Base-by-base conservation (phyloP, 805 yeast species). In the Yarrowia hollandica region DNA sequence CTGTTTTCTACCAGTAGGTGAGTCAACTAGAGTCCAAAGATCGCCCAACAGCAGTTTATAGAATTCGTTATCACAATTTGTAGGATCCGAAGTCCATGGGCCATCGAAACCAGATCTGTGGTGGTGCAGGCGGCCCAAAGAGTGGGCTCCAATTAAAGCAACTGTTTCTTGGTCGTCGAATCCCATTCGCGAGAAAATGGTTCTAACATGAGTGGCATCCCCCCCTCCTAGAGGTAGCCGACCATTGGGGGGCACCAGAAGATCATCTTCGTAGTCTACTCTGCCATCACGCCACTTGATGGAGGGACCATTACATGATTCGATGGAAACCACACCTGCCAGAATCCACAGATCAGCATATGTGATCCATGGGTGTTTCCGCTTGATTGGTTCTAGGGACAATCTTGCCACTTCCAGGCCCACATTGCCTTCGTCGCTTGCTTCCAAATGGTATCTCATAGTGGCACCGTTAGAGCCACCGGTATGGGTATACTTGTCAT, bases 31-130 rank as follows among this genome's bases (percentile, higher is more conserved):
- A 39, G 67, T 61, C 91, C 91, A 86, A 52, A 77, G 77, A 64
- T 80, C 87, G 57, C 78, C 64, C 16, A 80, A 70, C 23, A 81
- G 72, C 60, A 79, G 75, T 70, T 74, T 80, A 73, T 73, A 89
- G 70, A 86, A 89, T 39, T 87, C 88, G 73, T 89, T 90, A 54
- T 84, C 77, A 69, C 90, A 86, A 63, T 75, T 72, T 21, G 86
- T 86, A 54, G 94, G 89, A 31, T 86, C 81, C 55, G 85, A 85
- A 31, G 92, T 90, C 96, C 96, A 89, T 62, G 92, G 91, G 6
- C 96, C 96, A 63, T 87, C 94, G 75, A 77, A 90, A 1, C 95
- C 95, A 19, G 90, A 81, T 62, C 83, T 80, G 62, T 77, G 69
- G 60, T 79, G 75, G 66, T 83, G 88, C 62, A 85, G 80, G 31